A percentile compares a stretch with the other conserved stretches of the same genome.
These are phyloP conservation scores for Fistulinella prunicolor DNA, from an alignment of 768 basidiomycete species.

Conservation along the genomic window DNA sequence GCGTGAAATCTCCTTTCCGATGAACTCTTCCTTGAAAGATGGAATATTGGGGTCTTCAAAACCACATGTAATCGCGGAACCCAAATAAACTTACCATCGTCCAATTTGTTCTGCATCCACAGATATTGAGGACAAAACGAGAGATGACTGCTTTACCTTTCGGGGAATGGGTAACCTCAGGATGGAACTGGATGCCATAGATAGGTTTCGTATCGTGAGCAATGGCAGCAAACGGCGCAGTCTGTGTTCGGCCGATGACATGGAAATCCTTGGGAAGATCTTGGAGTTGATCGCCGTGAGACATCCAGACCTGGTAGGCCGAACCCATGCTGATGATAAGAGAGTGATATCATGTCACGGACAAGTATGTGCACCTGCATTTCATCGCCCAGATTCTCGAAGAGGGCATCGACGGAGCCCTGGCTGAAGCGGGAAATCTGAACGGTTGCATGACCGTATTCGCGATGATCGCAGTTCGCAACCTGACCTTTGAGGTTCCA, in stretches of 20 bases:
- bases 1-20: conserved; percentile 91
- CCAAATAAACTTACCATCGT: conserved; percentile 70
- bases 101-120: conserved; percentile 80
- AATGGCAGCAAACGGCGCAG: conserved; percentile 90
- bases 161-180: conserved; percentile 94
- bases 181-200: conserved; percentile 98
- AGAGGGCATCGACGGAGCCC: conserved; percentile 67
- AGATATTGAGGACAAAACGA: conserved; percentile 81
- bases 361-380: conserved; percentile 61
- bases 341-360: not conserved
- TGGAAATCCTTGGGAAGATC: conserved; percentile 80
- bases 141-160: conserved; percentile 88
- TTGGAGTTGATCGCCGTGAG: conserved; percentile 93
- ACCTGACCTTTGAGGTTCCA: conserved; percentile 85
- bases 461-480: conserved; percentile 82
- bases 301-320: conserved; percentile 99
- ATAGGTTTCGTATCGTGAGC: conserved; percentile 86
- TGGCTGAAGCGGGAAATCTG: conserved; percentile 63
- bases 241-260: conserved; percentile 80
- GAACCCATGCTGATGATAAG: not conserved
- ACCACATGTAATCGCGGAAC: conserved; percentile 5
- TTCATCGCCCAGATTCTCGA: conserved; percentile 82
- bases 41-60: not conserved
- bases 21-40: conserved; percentile 80
- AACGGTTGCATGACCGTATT: conserved; percentile 91